phyloP scores from a whole-genome alignment of 345 rosid genomes.

The Brassica napus region Da-Ae NC_063442.1:576001-576500 shows the following conservation, averaged over 20 bases:
- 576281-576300: not conserved
- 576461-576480: constrained; percentile 17
- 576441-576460: constrained; percentile 18
- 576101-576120: not conserved
- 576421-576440: constrained; percentile 25
- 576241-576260: not conserved
- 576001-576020: not conserved
- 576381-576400: not conserved
- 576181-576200: not conserved
- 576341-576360: not conserved
- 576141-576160: too few species aligned
- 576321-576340: not conserved
- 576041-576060: not conserved
- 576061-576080: too few species aligned
- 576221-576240: not conserved
- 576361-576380: not conserved
- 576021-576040: not conserved
- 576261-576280: not conserved
- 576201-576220: not conserved
- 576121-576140: not conserved
- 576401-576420: not conserved
- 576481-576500: not conserved
- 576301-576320: not conserved
- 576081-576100: not conserved
- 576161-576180: not conserved